These are phyloP conservation scores for Rhizophora apiculata DNA, from an alignment of 345 rosid genomes.

Conservation along the genomic window DNA sequence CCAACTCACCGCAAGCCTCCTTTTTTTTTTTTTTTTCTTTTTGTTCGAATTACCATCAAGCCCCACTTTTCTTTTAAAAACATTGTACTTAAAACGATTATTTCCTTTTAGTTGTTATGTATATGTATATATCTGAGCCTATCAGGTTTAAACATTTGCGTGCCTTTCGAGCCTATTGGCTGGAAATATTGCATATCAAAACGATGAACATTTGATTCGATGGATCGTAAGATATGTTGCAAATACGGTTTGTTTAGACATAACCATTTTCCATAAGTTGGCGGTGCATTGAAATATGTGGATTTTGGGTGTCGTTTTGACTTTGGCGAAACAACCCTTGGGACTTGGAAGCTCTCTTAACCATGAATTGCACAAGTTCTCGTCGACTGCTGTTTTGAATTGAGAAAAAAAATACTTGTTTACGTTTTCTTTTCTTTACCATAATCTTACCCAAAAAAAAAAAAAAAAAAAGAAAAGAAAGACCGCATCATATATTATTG, in stretches of 20 bases:
- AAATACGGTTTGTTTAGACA: too few species aligned
- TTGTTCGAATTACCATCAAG: not conserved
- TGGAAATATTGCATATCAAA: too few species aligned
- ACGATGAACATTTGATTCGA: too few species aligned
- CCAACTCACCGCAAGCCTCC: not conserved
- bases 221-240: too few species aligned
- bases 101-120: conserved; percentile 7
- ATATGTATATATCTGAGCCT: too few species aligned
- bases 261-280: not conserved
- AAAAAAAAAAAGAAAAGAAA: too few species aligned
- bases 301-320: not conserved
- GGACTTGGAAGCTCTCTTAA: conserved; percentile 1
- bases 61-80: not conserved
- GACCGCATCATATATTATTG: conserved; percentile 5
- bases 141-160: too few species aligned
- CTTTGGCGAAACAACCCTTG: not conserved
- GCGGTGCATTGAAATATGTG: conserved; percentile 1
- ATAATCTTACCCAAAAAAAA: too few species aligned
- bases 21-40: not conserved
- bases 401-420: too few species aligned
- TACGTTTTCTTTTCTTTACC: too few species aligned
- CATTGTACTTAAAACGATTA: conserved; percentile 1
- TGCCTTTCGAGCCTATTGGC: too few species aligned
- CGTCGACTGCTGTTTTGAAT: too few species aligned
- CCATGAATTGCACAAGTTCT: not conserved